phyloP scores from a whole-genome alignment of 2,329 filamentous ascomycete species.

The Sphaerulina vaccinii region DNA sequence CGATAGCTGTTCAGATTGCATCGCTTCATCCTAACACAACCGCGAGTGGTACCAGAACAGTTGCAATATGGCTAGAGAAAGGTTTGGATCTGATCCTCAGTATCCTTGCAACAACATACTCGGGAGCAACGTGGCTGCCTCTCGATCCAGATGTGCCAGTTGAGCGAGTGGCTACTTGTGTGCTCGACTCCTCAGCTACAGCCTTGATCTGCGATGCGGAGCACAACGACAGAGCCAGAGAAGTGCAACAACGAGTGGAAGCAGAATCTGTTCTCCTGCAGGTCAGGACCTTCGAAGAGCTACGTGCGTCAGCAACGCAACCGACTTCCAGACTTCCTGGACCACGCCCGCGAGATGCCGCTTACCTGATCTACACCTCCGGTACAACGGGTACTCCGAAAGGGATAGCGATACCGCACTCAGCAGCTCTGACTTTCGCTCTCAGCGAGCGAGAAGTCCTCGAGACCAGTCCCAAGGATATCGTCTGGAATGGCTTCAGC shows the following conservation, averaged over 20 bases:
- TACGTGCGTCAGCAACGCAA: not conserved
- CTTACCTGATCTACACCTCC: conserved; percentile 34
- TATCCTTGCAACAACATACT: conserved; percentile 29
- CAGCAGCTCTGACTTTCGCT: conserved; percentile 23
- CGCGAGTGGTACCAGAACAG: not conserved
- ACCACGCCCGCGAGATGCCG: conserved; percentile 22
- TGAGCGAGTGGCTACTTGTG: conserved; percentile 24
- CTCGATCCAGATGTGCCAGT: conserved; percentile 29
- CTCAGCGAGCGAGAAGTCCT: conserved; percentile 26
- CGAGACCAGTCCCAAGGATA: conserved; percentile 18
- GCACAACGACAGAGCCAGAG: conserved; percentile 20
- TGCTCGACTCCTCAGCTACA: conserved; percentile 20
- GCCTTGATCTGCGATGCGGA: conserved; percentile 23
- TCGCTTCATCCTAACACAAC: not conserved
- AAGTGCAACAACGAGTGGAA: conserved; percentile 17
- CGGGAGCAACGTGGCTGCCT: conserved; percentile 29
- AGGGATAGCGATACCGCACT: conserved; percentile 28
- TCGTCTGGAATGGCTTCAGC: conserved; percentile 27
- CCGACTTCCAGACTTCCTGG: not conserved
- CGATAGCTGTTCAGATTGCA: conserved; percentile 16
- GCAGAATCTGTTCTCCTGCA: conserved; percentile 10
- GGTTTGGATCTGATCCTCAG: conserved; percentile 25
- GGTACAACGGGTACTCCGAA: conserved; percentile 33
- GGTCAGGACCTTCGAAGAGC: conserved; percentile 15
- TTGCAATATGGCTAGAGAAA: conserved; percentile 29